Evolutionary conservation across 805 yeast genomes (phyloP).

Genomic region (Kluyveromyces siamensis): DNA sequence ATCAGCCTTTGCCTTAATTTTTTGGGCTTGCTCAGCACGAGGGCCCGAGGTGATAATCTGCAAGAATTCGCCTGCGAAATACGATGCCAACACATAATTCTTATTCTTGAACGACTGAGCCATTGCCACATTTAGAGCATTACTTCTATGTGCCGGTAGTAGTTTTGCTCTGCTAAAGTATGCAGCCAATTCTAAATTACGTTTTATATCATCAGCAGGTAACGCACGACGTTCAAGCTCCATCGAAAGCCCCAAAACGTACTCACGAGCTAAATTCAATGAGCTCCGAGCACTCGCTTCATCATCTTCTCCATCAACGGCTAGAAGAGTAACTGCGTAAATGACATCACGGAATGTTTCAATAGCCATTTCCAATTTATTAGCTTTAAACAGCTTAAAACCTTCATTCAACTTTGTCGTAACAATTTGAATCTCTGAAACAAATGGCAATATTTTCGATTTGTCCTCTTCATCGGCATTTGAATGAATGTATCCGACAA

Average conservation of each 20-base stretch:
- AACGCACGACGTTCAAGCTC: constrained; percentile 83
- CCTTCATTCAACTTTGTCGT: constrained; percentile 58
- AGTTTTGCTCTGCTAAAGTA: constrained; percentile 83
- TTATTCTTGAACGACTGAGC: constrained; percentile 81
- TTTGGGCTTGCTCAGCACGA: constrained; percentile 81
- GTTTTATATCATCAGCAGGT: constrained; percentile 60
- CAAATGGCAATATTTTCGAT: constrained; percentile 47
- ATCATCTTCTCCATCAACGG: constrained; percentile 66
- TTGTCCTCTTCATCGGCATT: constrained; percentile 49
- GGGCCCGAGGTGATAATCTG: constrained; percentile 62
- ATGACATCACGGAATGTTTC: constrained; percentile 69
- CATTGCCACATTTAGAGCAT: constrained; percentile 94
- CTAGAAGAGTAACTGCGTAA: constrained; percentile 61
- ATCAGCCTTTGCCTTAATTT: constrained; percentile 74
- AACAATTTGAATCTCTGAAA: constrained; percentile 66
- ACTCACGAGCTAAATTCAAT: constrained; percentile 71
- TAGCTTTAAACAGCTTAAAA: constrained; percentile 72
- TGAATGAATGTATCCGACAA: constrained; percentile 56
- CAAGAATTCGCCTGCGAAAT: constrained; percentile 80
- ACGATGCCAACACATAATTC: constrained; percentile 80
- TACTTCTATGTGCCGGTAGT: constrained; percentile 72
- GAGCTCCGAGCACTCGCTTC: constrained; percentile 68
- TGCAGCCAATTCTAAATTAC: constrained; percentile 91
- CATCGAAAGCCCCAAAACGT: constrained; percentile 84
- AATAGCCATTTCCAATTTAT: constrained; percentile 77